Base-by-base conservation (phyloP, 495 filamentous ascomycete genomes). In the Viridothelium virens region DNA sequence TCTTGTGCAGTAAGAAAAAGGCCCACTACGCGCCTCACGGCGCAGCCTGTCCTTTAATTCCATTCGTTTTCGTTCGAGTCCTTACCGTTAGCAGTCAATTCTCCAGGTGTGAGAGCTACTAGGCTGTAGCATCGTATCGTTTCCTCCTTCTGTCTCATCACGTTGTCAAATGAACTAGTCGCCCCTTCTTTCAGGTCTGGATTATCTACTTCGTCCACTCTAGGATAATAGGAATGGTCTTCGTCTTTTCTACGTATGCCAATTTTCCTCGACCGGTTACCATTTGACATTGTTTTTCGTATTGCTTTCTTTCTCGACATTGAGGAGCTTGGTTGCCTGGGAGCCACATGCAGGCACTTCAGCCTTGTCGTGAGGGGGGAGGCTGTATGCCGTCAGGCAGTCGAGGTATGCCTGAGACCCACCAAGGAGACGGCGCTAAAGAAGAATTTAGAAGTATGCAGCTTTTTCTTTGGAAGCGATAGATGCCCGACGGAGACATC, bases 341-440 rank as follows among this genome's bases (percentile, higher is more conserved):
- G 78, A 38, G 70, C 79, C 53, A 79, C 82, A 47, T 85, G 84
- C 70, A 79, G 76, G 10, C 74, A 79, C 16, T 78, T 91, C 18
- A 75, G 79, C 65, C 79, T 74, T 62, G 72, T 87, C 12, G 72
- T 87, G 62, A 70, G 79, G 11, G 87, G 87, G 65, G 80, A 85
- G n/a, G 81, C 80, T 9, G 85, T 91, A 56, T 85, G 86, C 44
- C 83, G 81, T 46, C 78, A 78, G 56, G 77, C 83, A 1, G 79
- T 90, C 38, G 78, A 85, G 77, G 89, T 90, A 75, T 66, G 65
- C 63, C 37, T 18, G 63, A 69, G 36, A 64, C 70, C 10, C 63
- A 66, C 48, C 65, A 63, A 65, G 64, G 56, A 62, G 9, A 16
- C 64, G 12, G 46, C 63, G 61, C 70, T 70, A 50, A 65, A 56